phyloP scores from a whole-genome alignment of 1,284 basidiomycete species.

The Apiotrichum mycotoxinovorans region DNA sequence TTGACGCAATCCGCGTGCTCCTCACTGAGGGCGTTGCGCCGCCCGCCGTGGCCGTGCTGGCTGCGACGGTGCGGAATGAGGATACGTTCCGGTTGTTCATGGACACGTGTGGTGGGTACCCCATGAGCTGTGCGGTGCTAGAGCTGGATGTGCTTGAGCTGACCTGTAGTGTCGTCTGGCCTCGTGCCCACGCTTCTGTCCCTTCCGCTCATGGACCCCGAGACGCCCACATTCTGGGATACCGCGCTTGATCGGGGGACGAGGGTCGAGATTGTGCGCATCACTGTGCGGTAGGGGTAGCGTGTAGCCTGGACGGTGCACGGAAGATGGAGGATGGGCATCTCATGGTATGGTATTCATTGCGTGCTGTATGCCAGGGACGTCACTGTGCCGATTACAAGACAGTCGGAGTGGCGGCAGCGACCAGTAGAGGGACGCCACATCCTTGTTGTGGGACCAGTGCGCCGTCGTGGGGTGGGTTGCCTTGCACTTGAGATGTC shows the following conservation, averaged over 20 bases:
- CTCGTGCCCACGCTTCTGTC: slow-evolving; percentile 14
- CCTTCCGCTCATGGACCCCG: slow-evolving; percentile 24
- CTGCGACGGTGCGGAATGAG: slow-evolving; percentile 49
- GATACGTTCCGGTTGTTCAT: slow-evolving; percentile 43
- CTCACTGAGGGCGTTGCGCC: background rate
- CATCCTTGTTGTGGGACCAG: no score
- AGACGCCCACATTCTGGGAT: slow-evolving; percentile 42
- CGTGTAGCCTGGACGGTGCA: no score
- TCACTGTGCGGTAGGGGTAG: slow-evolving; percentile 8
- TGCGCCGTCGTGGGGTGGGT: no score
- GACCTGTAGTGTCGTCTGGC: background rate
- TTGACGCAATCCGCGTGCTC: slow-evolving; percentile 35
- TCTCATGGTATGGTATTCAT: no score
- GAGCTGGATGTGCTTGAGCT: background rate
- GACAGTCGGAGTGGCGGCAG: no score
- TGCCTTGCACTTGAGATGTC: no score
- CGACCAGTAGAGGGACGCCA: no score
- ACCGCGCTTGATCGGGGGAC: slow-evolving; percentile 39
- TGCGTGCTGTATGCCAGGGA: no score
- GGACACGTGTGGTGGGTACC: slow-evolving; percentile 30
- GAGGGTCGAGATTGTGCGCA: slow-evolving; percentile 35
- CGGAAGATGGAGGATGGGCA: no score
- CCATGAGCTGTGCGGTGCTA: background rate
- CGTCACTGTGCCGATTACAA: no score
- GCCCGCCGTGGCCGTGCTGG: slow-evolving; percentile 33